phyloP scores from a whole-genome alignment of 306 rosid species.

The Lupinus albus region DNA sequence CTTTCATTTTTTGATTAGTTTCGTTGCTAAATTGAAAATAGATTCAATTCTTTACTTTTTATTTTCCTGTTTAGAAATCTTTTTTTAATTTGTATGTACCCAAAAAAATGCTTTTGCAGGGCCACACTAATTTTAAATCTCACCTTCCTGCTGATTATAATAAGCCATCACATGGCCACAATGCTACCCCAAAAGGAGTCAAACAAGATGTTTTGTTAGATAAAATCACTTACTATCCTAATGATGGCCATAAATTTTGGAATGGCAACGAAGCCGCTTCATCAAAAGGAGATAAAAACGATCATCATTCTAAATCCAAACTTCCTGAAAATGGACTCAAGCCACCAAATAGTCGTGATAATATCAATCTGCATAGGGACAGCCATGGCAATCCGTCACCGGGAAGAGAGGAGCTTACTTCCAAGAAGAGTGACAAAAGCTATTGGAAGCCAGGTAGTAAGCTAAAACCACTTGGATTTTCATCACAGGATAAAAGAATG shows the following conservation, averaged over 20 bases:
- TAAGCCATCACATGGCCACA: constrained; percentile 46
- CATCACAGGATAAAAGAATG: constrained; percentile 57
- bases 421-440: constrained; percentile 49
- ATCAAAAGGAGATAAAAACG: constrained; percentile 48
- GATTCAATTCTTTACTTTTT: constrained; percentile 9
- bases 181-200: constrained; percentile 48
- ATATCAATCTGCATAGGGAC: constrained; percentile 46
- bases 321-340: constrained; percentile 48
- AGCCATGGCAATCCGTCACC: constrained; percentile 41
- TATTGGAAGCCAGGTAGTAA: constrained; percentile 49
- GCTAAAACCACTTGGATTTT: constrained; percentile 50
- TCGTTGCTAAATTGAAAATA: constrained; percentile 3
- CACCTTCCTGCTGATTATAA: constrained; percentile 37
- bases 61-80: too few relatives aligned
- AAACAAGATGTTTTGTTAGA: constrained; percentile 43
- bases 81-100: constrained; percentile 8
- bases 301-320: constrained; percentile 50
- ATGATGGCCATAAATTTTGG: constrained; percentile 45
- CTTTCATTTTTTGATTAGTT: constrained; percentile 13
- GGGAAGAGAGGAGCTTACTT: constrained; percentile 51
- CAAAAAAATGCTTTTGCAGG: constrained; percentile 58
- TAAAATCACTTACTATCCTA: constrained; percentile 42
- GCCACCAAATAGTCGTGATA: constrained; percentile 47
- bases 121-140: constrained; percentile 44
- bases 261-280: constrained; percentile 50